These are phyloP conservation scores for Tylopilus sp. DNA, from an alignment of 1,284 basidiomycete genomes.

Conservation along the genomic window DNA sequence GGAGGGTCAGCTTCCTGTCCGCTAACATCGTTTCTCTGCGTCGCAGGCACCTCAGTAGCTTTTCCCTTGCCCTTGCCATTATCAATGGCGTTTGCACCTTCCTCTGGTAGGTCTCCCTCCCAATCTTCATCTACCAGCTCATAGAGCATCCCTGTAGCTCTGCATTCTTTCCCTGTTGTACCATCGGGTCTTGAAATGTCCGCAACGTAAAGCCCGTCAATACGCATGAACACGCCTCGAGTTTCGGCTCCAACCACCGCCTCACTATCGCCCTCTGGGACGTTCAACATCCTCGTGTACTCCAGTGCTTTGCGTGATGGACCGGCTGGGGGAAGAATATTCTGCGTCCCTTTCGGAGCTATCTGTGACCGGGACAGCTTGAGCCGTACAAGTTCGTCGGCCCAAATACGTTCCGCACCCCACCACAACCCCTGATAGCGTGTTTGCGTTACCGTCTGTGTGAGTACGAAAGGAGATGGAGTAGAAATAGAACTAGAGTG, in stretches of 20 bases:
- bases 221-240: conserved; percentile 65
- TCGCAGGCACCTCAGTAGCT: conserved; percentile 21
- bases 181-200: conserved; percentile 40
- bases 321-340: conserved; percentile 59
- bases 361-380: conserved; percentile 65
- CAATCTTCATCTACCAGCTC: conserved; percentile 73
- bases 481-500: conserved; percentile 9
- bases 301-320: conserved; percentile 46
- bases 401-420: conserved; percentile 88
- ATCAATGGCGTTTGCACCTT: not conserved
- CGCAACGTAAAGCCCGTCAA: conserved; percentile 61
- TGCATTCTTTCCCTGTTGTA: conserved; percentile 52
- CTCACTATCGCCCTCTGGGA: conserved; percentile 23
- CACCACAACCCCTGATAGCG: conserved; percentile 84
- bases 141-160: conserved; percentile 66
- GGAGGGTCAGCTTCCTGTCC: conserved; percentile 14
- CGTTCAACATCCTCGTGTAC: conserved; percentile 27
- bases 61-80: conserved; percentile 33
- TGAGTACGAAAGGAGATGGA: conserved; percentile 25
- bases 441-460: conserved; percentile 45
- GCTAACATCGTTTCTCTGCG: conserved; percentile 1
- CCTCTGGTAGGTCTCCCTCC: conserved; percentile 43
- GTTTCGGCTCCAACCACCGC: conserved; percentile 52
- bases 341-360: conserved; percentile 57
- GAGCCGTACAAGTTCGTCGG: conserved; percentile 79